Percentiles rank a stretch among this genome's conserved stretches.
These are phyloP conservation scores for Blastocystis hominis DNA, from an alignment of 352 stramenopile species.

Conservation along the genomic window DNA sequence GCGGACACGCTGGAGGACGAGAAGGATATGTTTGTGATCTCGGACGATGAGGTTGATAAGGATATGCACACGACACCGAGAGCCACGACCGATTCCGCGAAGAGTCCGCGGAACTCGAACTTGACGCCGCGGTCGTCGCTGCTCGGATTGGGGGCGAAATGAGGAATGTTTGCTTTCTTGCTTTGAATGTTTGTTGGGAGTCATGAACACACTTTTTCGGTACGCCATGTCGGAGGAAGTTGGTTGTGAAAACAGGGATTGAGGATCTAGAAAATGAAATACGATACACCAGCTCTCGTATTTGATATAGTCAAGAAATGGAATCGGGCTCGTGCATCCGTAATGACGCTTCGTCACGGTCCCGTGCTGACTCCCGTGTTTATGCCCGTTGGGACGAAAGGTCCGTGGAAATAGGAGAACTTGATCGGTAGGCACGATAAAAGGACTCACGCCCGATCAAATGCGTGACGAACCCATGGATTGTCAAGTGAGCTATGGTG, in stretches of 20 bases:
- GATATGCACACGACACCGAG: not conserved
- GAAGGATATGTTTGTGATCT: conserved; percentile 42
- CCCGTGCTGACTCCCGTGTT: conserved; percentile 82
- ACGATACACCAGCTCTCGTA: conserved; percentile 43
- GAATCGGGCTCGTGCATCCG: conserved; percentile 67
- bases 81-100: not conserved
- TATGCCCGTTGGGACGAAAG: conserved; percentile 92
- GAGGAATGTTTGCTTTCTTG: not conserved
- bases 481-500: conserved; percentile 65
- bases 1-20: not conserved
- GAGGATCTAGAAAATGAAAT: conserved; percentile 2
- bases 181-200: not conserved
- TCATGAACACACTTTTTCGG: not conserved
- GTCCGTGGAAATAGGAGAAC: conserved; percentile 34
- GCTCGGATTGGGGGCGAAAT: not conserved
- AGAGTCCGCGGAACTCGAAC: not conserved
- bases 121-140: not conserved
- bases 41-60: conserved; percentile 34
- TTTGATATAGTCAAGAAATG: conserved; percentile 57
- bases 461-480: conserved; percentile 68
- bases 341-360: conserved; percentile 74
- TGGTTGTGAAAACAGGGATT: not conserved
- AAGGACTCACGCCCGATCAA: conserved; percentile 76
- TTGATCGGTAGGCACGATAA: conserved; percentile 71
- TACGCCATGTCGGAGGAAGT: conserved; percentile 14